A percentile compares a stretch with the other conserved stretches of the same genome.
phyloP scores from a whole-genome alignment of 2,329 filamentous ascomycete species.

The Monosporascus sp. region DNA sequence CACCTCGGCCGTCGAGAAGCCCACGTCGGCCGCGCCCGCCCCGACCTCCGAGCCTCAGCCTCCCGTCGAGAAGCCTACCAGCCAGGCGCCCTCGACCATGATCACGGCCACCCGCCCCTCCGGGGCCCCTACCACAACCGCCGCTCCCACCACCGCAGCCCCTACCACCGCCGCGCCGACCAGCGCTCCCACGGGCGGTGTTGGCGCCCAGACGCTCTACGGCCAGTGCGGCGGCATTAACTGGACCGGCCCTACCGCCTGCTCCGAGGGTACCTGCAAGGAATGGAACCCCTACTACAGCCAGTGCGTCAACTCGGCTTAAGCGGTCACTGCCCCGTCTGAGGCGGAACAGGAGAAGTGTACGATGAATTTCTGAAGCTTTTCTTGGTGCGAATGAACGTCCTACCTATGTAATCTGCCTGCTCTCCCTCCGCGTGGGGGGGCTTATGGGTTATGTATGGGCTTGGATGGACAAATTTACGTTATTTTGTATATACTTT shows the following conservation, averaged over 20 bases:
- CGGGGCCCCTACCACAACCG: slow-evolving; percentile 2
- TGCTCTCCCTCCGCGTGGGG: no score
- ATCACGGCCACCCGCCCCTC: slow-evolving; percentile 3
- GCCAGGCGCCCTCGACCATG: slow-evolving; percentile 6
- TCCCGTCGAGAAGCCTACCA: slow-evolving; percentile 1
- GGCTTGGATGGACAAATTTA: no score
- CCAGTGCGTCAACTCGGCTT: slow-evolving; percentile 31
- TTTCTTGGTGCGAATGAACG: no score
- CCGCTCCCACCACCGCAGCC: slow-evolving; percentile 1
- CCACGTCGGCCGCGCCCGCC: neutral
- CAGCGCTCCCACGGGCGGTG: slow-evolving; percentile 6
- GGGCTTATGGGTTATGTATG: no score
- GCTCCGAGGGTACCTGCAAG: slow-evolving; percentile 35
- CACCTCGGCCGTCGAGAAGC: neutral
- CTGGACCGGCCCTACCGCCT: slow-evolving; percentile 34
- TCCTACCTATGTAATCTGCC: no score
- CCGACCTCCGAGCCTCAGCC: neutral
- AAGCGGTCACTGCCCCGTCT: neutral
- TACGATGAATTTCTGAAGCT: no score
- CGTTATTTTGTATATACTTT: no score
- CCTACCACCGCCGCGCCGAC: slow-evolving; percentile 1
- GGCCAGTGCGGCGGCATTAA: slow-evolving; percentile 40
- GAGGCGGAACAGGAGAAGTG: no score
- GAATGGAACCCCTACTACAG: slow-evolving; percentile 39
- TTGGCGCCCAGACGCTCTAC: slow-evolving; percentile 21